Evolutionary conservation across 2,329 filamentous ascomycete genomes (phyloP).

Genomic region (Parascedosporium putredinis): DNA sequence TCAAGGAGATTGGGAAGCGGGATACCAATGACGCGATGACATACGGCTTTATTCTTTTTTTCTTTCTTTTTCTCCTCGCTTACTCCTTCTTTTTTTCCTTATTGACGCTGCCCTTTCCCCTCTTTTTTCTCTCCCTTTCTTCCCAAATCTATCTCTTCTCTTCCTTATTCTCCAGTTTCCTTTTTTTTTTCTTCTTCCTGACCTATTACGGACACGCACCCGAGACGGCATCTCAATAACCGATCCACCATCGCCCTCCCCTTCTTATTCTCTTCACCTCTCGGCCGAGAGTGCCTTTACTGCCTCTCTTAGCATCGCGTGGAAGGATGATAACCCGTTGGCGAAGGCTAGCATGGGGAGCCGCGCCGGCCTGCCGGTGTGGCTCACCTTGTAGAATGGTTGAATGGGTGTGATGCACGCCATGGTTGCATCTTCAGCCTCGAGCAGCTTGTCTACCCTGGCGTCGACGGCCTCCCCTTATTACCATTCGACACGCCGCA

Average conservation of each 20-base stretch:
- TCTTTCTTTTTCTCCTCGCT: slow-evolving; percentile 7
- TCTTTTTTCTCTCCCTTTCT: slow-evolving; percentile 1
- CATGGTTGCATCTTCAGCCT: not conserved
- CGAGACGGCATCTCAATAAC: too few relatives aligned
- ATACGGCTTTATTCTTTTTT: slow-evolving; percentile 6
- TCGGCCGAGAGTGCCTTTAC: slow-evolving; percentile 5
- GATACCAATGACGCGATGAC: slow-evolving; percentile 8
- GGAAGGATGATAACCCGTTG: too few relatives aligned
- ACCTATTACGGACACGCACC: too few relatives aligned
- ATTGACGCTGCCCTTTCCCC: not conserved
- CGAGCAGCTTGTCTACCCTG: not conserved
- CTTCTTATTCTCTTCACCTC: slow-evolving; percentile 11
- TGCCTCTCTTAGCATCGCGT: too few relatives aligned
- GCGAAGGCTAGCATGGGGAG: too few relatives aligned
- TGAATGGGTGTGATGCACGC: not conserved
- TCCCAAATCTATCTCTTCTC: not conserved
- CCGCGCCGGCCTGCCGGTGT: too few relatives aligned
- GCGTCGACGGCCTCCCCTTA: not conserved
- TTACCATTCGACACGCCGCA: not conserved
- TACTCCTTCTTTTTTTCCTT: slow-evolving; percentile 6
- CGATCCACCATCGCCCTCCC: slow-evolving; percentile 17
- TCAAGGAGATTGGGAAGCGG: slow-evolving; percentile 7
- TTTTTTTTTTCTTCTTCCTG: too few relatives aligned
- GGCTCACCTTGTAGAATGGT: too few relatives aligned
- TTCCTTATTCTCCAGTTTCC: not conserved